Base-by-base conservation (phyloP, 352 stramenopile species). In the Pythium diclinum region DNA sequence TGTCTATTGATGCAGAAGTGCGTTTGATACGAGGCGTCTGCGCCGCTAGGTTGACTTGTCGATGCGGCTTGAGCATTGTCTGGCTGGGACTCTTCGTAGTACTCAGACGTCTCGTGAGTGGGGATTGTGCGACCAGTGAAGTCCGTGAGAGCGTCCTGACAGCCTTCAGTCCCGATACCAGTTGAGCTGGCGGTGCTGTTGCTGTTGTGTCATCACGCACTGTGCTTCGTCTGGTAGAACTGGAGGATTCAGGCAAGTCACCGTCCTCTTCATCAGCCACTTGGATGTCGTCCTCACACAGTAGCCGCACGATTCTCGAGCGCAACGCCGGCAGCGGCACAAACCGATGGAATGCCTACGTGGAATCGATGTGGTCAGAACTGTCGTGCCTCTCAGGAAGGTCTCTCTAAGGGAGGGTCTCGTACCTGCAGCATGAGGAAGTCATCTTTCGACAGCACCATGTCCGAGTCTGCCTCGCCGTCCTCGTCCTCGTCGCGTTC, bases 281-380 rank as follows among this genome's bases (percentile, higher is more conserved):
- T 61, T 86, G 64, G 4, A 88, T 65, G 32, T 85, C 79, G 36
- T 85, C 74, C 19, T 88, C 79, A 21, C 78, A 85, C 17, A 76
- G 58, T 1, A 88, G 69, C 11, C 72, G 79, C 49, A 88, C 13
- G 54, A 87, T 85, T 21, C 75, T 75, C 2, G 79, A 82, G 2
- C 71, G 72, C 21, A 88, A 59, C 30, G 79, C 79, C 6, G 79
- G 79, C 40, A 88, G 54, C 4, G 79, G 76, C 36, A 88, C 73
- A 14, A 86, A 73, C 16, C 74, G 74, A 59, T 88, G 79, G 42
- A 88, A 78, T 17, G 65, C 62, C 68, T 78, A 48, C 19, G 14
- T 46, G 42, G 8, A 51, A 21, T 51, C 19, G 19, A 53, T 30
- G 28, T 53, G 47, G 33, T 55, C 13, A 55, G 48, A 16, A 13